Evolutionary conservation across 495 filamentous ascomycete genomes (phyloP).

Genomic region (Penicillium roqueforti): DNA sequence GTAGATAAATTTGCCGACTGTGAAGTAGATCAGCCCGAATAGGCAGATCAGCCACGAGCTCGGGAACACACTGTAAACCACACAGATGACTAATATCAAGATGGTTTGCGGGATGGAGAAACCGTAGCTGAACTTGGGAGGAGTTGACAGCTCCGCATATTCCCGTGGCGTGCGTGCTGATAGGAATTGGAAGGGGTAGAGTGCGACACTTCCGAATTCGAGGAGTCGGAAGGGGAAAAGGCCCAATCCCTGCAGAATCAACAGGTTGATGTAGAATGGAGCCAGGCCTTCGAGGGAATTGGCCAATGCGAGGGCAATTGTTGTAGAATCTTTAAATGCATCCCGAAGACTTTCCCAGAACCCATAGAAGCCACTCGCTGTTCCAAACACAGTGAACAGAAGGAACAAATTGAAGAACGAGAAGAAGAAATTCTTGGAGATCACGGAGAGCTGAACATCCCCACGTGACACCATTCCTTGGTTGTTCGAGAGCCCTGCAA

Average conservation of each 20-base stretch:
- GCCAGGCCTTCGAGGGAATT: constrained; percentile 65
- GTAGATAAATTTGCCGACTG: constrained; percentile 87
- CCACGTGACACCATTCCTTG: constrained; percentile 94
- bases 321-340: constrained; percentile 70
- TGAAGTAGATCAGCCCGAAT: constrained; percentile 83
- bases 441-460: constrained; percentile 90
- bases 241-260: constrained; percentile 88
- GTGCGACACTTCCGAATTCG: constrained; percentile 76
- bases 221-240: constrained; percentile 90
- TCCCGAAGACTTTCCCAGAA: constrained; percentile 69
- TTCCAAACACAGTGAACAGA: constrained; percentile 86
- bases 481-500: constrained; percentile 65
- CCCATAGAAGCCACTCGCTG: constrained; percentile 63
- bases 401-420: constrained; percentile 99
- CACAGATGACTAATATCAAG: constrained; percentile 86
- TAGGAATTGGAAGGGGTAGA: constrained; percentile 78
- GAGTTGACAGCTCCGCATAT: constrained; percentile 76
- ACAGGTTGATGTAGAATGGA: constrained; percentile 89
- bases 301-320: constrained; percentile 72
- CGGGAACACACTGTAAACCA: constrained; percentile 88
- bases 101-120: constrained; percentile 92
- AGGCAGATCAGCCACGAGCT: constrained; percentile 76
- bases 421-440: constrained; percentile 99
- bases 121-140: constrained; percentile 89
- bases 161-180: constrained; percentile 88